These are phyloP conservation scores for Crithidia thermophila DNA, from an alignment of 208 protist species.

Conservation along the genomic window DNA sequence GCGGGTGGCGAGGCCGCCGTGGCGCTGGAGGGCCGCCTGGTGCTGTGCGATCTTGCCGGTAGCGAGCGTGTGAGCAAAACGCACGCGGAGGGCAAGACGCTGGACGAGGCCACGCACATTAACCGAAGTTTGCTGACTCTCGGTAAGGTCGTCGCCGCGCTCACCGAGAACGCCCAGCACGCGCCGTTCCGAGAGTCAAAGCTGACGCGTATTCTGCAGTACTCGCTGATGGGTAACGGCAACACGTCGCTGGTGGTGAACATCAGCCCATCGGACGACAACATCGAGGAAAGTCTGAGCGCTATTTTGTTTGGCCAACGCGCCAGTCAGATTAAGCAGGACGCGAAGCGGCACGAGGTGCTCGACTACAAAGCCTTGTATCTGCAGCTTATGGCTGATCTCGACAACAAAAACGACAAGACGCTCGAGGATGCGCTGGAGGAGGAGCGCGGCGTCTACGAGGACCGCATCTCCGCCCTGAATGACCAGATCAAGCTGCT, in stretches of 20 bases:
- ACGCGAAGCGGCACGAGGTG: constrained; percentile 90
- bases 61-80: constrained; percentile 95
- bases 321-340: constrained; percentile 93
- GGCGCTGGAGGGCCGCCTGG: constrained; percentile 85
- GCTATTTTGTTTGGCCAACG: constrained; percentile 92
- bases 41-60: constrained; percentile 98
- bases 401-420: constrained; percentile 88
- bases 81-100: constrained; percentile 88
- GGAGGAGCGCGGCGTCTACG: constrained; percentile 78
- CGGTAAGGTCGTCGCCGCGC: constrained; percentile 84
- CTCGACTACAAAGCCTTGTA: constrained; percentile 92
- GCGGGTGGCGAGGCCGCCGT: constrained; percentile 26
- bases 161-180: constrained; percentile 86
- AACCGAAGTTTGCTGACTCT: constrained; percentile 96
- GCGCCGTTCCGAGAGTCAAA: constrained; percentile 93
- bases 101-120: constrained; percentile 96
- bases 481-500: constrained; percentile 69
- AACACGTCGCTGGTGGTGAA: constrained; percentile 92
- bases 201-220: constrained; percentile 95
- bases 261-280: constrained; percentile 84
- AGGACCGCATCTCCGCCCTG: constrained; percentile 66
- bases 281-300: constrained; percentile 87
- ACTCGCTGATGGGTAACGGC: constrained; percentile 90
- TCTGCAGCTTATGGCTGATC: constrained; percentile 84
- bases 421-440: constrained; percentile 65